Conservation (phyloP, 2,329 filamentous ascomycete genomes). For the Penicillium paneum region DNA sequence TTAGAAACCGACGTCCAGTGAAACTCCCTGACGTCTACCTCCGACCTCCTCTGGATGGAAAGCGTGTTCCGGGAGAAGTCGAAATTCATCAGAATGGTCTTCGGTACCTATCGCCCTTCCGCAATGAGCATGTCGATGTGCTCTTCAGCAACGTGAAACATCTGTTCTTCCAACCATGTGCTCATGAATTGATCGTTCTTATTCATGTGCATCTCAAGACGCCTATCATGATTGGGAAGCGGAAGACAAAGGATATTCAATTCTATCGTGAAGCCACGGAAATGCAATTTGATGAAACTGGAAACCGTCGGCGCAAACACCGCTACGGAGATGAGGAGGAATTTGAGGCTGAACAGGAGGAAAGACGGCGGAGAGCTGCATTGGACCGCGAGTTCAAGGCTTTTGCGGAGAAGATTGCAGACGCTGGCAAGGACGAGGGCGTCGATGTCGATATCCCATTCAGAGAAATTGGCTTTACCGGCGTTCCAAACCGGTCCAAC, state of each 20-base stretch:
- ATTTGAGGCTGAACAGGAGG: slow-evolving; percentile 97
- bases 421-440: slow-evolving; percentile 85
- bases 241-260: slow-evolving; percentile 98
- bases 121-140: slow-evolving; percentile 83
- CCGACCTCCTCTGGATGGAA: slow-evolving; percentile 90
- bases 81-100: slow-evolving; percentile 99
- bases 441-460: slow-evolving; percentile 96
- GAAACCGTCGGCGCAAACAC: slow-evolving; percentile 96
- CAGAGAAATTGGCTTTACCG: slow-evolving; percentile 92
- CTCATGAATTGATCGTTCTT: slow-evolving; percentile 93
- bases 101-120: slow-evolving; percentile 79
- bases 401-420: slow-evolving; percentile 96
- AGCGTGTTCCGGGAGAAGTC: slow-evolving; percentile 90
- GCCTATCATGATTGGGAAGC: slow-evolving; percentile 96
- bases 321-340: slow-evolving; percentile 97
- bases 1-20: slow-evolving; percentile 86
- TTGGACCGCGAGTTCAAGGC: slow-evolving; percentile 93
- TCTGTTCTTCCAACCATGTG: slow-evolving; percentile 96
- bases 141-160: slow-evolving; percentile 98
- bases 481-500: slow-evolving; percentile 92
- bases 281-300: slow-evolving; percentile 98
- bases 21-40: slow-evolving; percentile 94
- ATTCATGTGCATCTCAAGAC: slow-evolving; percentile 98
- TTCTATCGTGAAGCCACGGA: slow-evolving; percentile 98
- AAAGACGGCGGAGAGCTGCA: slow-evolving; percentile 83